Base-by-base conservation (phyloP, 2,329 filamentous ascomycete species). In the Fusarium sacchari region DNA sequence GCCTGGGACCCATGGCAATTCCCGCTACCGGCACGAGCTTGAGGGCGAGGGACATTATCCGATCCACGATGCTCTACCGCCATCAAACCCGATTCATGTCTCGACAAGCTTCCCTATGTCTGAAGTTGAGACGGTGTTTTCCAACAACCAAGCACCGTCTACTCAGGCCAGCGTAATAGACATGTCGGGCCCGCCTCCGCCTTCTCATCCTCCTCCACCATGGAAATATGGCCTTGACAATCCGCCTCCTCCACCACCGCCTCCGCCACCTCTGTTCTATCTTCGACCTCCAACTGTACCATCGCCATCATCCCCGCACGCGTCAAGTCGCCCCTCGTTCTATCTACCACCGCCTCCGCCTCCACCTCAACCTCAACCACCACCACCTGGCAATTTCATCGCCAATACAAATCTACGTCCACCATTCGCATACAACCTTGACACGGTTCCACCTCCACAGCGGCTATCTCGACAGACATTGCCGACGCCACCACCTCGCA, bases 61-160 rank as follows among this genome's bases (percentile, higher is more conserved):
- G 42, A 64, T 56, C 47, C 57, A 60, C 47, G 59, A 76, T 69
- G 67, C 74, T 69, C 64, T 71, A 36, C 53, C 63, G 34, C 43
- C 50, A 47, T 63, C 56, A 37, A 50, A 67, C 56, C 61, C 56
- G 40, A 20, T 50, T 64, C 55, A 53, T 56, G 61, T 60, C 67
- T 66, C 49, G 60, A 78, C 56, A 58, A 74, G 64, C 62, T 73
- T 77, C 37, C 78, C 76, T 10, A 72, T 73, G 26, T 80, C 70
- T 55, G 79, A 77, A 44, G 76, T 79, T 32, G 79, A 79, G 69
- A 77, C 79, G 61, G 71, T 73, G 17, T 69, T 69, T 65, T 69
- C 67, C 60, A 79, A 74, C 28, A 74, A 77, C 26, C 79, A 76
- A 53, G 74, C 79, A 62, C 67, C 76, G 55, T 81, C 80, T 26